These are phyloP conservation scores for Ceratobasidium sp. DNA, from an alignment of 1,284 basidiomycete genomes.

Conservation along the genomic window DNA sequence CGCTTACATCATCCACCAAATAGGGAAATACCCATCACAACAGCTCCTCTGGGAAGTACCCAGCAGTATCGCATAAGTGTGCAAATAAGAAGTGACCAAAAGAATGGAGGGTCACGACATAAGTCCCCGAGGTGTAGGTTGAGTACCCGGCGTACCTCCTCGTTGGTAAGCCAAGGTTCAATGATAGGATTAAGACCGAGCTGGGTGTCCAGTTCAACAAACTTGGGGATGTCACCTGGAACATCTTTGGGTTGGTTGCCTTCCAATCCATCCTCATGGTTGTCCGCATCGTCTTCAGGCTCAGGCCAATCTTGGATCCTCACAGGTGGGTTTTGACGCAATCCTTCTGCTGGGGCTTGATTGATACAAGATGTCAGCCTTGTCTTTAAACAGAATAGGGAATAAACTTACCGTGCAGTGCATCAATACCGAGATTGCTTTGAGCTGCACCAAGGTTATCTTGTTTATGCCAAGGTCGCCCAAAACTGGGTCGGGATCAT, in stretches of 20 bases:
- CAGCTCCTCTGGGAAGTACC: no score
- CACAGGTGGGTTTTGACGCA: conserved; percentile 17
- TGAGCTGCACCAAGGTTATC: neutral
- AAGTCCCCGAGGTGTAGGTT: neutral
- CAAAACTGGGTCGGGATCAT: neutral
- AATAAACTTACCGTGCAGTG: neutral
- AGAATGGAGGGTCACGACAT: no score
- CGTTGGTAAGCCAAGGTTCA: neutral
- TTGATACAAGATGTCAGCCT: neutral
- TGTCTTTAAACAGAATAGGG: neutral
- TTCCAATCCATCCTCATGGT: neutral
- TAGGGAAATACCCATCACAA: no score
- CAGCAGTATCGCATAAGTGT: no score
- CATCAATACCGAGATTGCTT: neutral
- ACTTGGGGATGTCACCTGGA: neutral
- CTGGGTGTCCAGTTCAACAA: neutral
- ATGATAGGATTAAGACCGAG: neutral
- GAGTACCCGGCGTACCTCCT: neutral
- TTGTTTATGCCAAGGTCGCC: neutral
- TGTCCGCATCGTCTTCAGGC: neutral
- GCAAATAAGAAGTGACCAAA: no score
- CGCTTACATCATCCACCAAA: no score
- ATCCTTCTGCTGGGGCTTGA: neutral
- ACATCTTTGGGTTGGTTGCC: neutral
- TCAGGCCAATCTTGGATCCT: conserved; percentile 18